Base-by-base conservation (phyloP, 208 protist species). In the Crithidia fasciculata region DNA sequence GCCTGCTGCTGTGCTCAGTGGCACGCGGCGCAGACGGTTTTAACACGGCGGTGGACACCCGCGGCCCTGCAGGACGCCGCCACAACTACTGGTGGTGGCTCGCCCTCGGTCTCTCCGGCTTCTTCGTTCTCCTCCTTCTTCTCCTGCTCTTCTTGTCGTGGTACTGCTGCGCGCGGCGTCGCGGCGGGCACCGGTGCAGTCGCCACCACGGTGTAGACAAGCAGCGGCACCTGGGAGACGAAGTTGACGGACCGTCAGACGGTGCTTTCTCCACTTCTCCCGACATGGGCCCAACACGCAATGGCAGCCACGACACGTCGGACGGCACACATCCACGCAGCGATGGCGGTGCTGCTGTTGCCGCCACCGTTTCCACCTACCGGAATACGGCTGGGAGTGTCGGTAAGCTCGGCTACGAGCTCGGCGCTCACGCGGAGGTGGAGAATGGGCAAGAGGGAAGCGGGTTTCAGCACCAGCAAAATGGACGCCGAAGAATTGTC, bases 71-170 rank as follows among this genome's bases (percentile, higher is more conserved):
- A 3, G 54, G 65, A 3, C 65, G 53, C 12, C 65, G 69, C 0
- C 69, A 55, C 58, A 66, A 74, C 52, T 67, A 72, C 60, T 81
- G 60, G 60, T 73, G 56, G 49, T 81, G 68, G 70, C 44, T 80
- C 28, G 63, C 58, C 40, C 62, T 72, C 54, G 68, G 64, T 13
- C 49, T 69, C 43, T 72, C 53, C 8, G 52, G 62, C 12, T 28
- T 70, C 18, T 40, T 80, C 10, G 39, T 80, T 8, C 19, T 74
- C 13, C 8, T 69, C 2, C 66, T 70, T 12, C 40, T 70, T 2
- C 47, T 80, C 19, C 57, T 72, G 45, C 65, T 65, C n/a, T 56
- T 68, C 2, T 8, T 67, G 5, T 72, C 72, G 19, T 75, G 61
- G 71, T 68, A 41, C 43, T 72, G 50, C 52, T 63, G n/a, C 39